Evolutionary conservation across 129 eudicot species (phyloP), one percentile per base, ranked within the genome.

Genomic region (Kitagawia praeruptora): DNA sequence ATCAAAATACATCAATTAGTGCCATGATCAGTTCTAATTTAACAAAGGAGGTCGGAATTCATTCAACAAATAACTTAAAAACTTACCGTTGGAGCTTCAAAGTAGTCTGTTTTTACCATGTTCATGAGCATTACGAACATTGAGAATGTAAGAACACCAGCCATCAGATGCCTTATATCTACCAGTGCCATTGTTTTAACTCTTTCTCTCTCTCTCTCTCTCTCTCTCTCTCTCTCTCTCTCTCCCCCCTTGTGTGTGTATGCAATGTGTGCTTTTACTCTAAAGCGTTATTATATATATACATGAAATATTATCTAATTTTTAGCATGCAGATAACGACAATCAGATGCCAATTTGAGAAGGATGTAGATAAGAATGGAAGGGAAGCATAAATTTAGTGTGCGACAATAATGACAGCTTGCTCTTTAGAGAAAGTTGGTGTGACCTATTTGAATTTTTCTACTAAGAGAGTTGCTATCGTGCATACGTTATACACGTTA

Each of bases 81-180:
- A 40, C 76, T 72, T 72, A 87, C 76, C 75, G 77, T 47, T 72
- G 81, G 78, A 1, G 78, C 66, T 71, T 86, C 87, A 72, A 87
- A 85, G 78, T 89, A 91, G 46, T 89, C 93, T 74, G 85, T 78
- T 79, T 87, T 89, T 75, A 89, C 81, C 93, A 89, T 89, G 75
- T 87, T 86, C 7, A 82, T 89, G n/a, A 89, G 89, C 91, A 87
- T 89, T 38, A 86, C 8, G 80, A 87, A 87, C 93, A 89, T 87
- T 39, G 93, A 78, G 70, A 89, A 75, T 3, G 93, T 89, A 63
- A 89, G 93, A 66, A 87, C 11, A 4, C 86, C 88, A 75, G 87
- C 91, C 88, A 87, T 82, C 76, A 89, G 37, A 45, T 89, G 91
- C 85, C 89, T 84, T 27, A 88, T 70, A 75, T 89, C 91, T 76